Base-by-base conservation (phyloP, 352 stramenopile species). In the Globisporangium uncinulatum region DNA sequence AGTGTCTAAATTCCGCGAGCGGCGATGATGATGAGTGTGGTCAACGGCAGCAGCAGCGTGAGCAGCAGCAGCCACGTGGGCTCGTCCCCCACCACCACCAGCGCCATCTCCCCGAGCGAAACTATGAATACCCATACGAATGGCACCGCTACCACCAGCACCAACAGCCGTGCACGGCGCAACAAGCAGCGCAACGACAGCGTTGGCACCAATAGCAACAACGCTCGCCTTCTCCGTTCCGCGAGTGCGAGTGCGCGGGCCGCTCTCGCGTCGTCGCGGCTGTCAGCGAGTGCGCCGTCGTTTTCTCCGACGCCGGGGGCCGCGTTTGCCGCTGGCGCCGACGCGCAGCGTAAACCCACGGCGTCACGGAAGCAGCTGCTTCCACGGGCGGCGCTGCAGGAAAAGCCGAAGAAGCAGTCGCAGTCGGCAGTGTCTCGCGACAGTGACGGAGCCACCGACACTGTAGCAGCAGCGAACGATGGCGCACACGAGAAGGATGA, bases 51-150 rank as follows among this genome's bases (percentile, higher is more conserved):
- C 34, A 60, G 62, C 62, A 37, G 31, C 19, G 52, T 49, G 44
- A 58, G 47, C 58, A 64, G 61, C 62, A 64, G 44, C 57, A 64
- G 61, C 62, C 62, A 69, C 58, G 62, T 69, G 58, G 61, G 52
- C 36, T 56, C 58, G 7, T 24, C 37, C 20, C 53, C 62, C 62
- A 65, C 57, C 62, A 66, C 58, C 58, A 64, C 55, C 36, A 59
- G 59, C n/a, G 62, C 46, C 45, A 67, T 61, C 62, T 59, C 58
- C 31, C 55, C 41, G 6, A 56, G 14, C 45, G 65, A 54, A 57
- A 62, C 56, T 37, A 59, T 29, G 7, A 52, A 19, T 51, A 43
- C 1, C 20, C 42, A 34, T 36, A 42, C 29, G 29, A 42, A 5
- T 44, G 32, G 32, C 3, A 17, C 11, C 20, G 31, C 8, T 14